Percentiles rank a stretch among this genome's conserved stretches.
These are phyloP conservation scores for Lipomyces yamadae DNA, from an alignment of 805 yeast species.

Conservation along the genomic window DNA sequence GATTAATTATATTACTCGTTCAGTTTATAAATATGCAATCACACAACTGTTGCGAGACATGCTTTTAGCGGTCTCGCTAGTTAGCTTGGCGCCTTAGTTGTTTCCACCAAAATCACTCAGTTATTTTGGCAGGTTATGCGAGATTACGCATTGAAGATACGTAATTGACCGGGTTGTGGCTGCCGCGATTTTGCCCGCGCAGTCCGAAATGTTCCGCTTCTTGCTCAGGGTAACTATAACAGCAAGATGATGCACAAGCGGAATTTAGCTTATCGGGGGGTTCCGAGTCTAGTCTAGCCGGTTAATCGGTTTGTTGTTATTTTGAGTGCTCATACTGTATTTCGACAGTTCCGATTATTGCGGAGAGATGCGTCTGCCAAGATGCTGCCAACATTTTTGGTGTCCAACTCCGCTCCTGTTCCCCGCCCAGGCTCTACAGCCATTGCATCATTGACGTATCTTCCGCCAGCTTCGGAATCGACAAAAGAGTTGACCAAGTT, in stretches of 20 bases:
- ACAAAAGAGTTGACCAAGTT: slow-evolving; percentile 6
- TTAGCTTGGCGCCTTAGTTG: neutral
- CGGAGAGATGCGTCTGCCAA: neutral
- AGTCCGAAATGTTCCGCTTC: no score
- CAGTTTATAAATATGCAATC: no score
- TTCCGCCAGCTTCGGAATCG: neutral
- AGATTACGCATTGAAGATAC: no score
- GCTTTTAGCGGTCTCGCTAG: no score
- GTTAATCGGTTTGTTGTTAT: neutral
- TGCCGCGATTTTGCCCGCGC: no score
- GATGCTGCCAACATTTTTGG: neutral
- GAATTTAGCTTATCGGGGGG: no score
- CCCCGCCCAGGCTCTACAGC: neutral
- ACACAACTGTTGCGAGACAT: no score
- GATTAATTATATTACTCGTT: no score
- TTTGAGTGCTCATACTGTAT: neutral
- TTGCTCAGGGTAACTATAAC: no score
- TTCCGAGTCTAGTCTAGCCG: no score
- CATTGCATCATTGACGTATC: neutral
- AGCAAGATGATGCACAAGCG: no score
- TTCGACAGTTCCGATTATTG: neutral
- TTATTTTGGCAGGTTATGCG: neutral
- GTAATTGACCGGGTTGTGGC: no score
- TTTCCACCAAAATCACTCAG: neutral
- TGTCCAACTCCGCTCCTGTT: neutral